phyloP scores from a whole-genome alignment of 2,329 filamentous ascomycete genomes.

The Colletotrichum shisoi region DNA sequence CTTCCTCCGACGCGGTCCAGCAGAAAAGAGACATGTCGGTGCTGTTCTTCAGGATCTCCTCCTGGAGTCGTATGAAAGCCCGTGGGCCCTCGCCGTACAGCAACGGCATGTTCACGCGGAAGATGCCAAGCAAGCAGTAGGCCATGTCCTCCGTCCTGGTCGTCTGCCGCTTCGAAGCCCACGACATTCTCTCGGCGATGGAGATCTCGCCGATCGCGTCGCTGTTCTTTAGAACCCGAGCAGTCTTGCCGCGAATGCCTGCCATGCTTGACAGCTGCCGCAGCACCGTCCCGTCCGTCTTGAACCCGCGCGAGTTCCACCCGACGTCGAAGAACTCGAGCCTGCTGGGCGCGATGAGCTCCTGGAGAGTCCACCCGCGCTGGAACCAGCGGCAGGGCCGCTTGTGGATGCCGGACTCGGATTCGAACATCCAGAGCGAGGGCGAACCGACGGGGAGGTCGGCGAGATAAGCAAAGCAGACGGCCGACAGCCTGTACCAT shows the following conservation, averaged over 20 bases:
- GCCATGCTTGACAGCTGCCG: conserved; percentile 3
- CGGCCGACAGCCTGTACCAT: conserved; percentile 28
- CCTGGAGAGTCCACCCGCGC: conserved; percentile 34
- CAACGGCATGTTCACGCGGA: conserved; percentile 44
- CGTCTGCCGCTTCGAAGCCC: conserved; percentile 42
- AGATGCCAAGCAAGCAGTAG: conserved; percentile 44
- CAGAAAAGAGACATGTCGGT: conserved; percentile 31
- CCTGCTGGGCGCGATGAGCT: conserved; percentile 41
- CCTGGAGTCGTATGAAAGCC: conserved; percentile 41
- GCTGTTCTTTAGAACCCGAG: not conserved
- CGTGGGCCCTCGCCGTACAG: conserved; percentile 44
- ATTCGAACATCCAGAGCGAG: not conserved
- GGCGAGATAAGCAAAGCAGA: conserved; percentile 36
- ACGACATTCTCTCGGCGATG: conserved; percentile 42
- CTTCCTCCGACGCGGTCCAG: conserved; percentile 8
- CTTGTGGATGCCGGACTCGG: not conserved
- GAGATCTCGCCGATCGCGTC: not conserved
- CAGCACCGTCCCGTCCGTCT: conserved; percentile 5
- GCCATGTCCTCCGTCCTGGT: conserved; percentile 42
- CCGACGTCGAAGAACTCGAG: conserved; percentile 42
- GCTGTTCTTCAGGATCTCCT: conserved; percentile 14
- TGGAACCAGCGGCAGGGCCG: conserved; percentile 19
- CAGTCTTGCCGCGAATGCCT: conserved; percentile 3
- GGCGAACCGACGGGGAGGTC: not conserved
- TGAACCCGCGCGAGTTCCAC: conserved; percentile 35